phyloP scores from a whole-genome alignment of 2,329 filamentous ascomycete species.

The Colletotrichum tropicicola region DNA sequence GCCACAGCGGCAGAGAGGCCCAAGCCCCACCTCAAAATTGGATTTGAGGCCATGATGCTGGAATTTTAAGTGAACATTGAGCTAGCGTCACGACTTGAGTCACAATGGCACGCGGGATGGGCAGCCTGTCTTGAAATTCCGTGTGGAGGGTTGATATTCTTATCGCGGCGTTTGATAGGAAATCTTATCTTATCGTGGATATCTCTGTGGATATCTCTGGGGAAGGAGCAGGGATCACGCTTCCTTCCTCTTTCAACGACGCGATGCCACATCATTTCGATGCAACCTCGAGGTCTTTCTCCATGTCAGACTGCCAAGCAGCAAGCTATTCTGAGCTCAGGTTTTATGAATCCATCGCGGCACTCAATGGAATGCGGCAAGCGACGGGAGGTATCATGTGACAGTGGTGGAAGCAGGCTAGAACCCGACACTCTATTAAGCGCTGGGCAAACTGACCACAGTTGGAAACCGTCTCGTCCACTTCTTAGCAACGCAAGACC shows the following conservation, averaged over 20 bases:
- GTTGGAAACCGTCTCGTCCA: neutral
- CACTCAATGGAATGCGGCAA: no score
- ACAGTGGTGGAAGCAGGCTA: no score
- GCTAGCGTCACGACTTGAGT: neutral
- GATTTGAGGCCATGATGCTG: constrained; percentile 15
- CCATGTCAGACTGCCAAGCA: no score
- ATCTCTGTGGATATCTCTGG: no score
- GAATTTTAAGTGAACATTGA: constrained; percentile 3
- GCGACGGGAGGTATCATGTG: no score
- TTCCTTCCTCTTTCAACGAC: neutral
- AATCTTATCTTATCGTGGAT: constrained; percentile 13
- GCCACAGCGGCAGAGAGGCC: constrained; percentile 38
- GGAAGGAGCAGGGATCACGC: constrained; percentile 4
- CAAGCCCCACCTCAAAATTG: constrained; percentile 29
- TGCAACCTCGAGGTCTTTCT: no score
- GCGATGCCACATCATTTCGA: neutral
- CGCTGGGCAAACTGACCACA: neutral
- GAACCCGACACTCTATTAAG: neutral
- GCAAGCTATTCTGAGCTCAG: no score
- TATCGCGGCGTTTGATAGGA: constrained; percentile 22
- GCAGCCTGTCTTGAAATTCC: constrained; percentile 15
- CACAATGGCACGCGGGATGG: neutral
- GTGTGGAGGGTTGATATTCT: constrained; percentile 19
- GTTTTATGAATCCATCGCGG: no score
- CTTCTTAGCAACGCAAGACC: neutral